Evolutionary conservation across 1,284 basidiomycete species (phyloP).

Genomic region (Earliella scabrosa): DNA sequence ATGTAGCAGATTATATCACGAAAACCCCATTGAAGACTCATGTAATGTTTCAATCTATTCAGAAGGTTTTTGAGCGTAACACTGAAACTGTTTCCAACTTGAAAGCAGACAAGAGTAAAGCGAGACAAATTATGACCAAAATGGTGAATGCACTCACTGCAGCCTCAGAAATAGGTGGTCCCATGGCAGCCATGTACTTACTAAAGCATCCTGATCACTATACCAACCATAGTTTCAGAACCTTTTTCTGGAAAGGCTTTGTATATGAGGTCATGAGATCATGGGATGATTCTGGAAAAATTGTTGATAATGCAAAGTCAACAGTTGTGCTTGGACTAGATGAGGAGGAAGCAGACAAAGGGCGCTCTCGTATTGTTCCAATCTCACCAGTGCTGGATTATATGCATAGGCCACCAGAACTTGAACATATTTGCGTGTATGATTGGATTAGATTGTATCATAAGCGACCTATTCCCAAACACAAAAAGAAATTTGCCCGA

Average conservation of each 20-base stretch:
- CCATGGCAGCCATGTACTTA: slow-evolving; percentile 35
- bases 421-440: too few species aligned
- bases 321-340: neutral
- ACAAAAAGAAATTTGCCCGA: neutral
- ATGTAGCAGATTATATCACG: too few species aligned
- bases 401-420: neutral
- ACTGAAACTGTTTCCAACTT: neutral
- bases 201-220: slow-evolving; percentile 39
- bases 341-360: neutral
- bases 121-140: slow-evolving; percentile 1
- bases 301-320: neutral
- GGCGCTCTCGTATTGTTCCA: neutral
- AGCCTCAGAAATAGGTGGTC: slow-evolving; percentile 37
- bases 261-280: slow-evolving; percentile 8
- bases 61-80: neutral
- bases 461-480: neutral
- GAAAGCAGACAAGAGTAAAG: neutral
- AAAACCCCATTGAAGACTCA: neutral
- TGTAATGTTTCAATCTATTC: neutral
- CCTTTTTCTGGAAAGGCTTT: slow-evolving; percentile 35
- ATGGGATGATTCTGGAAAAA: neutral
- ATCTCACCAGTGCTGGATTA: neutral
- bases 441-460: neutral
- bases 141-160: slow-evolving; percentile 34
- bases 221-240: slow-evolving; percentile 30